These are phyloP conservation scores for Serendipita sp. DNA, from an alignment of 768 basidiomycete genomes.

Conservation along the genomic window DNA sequence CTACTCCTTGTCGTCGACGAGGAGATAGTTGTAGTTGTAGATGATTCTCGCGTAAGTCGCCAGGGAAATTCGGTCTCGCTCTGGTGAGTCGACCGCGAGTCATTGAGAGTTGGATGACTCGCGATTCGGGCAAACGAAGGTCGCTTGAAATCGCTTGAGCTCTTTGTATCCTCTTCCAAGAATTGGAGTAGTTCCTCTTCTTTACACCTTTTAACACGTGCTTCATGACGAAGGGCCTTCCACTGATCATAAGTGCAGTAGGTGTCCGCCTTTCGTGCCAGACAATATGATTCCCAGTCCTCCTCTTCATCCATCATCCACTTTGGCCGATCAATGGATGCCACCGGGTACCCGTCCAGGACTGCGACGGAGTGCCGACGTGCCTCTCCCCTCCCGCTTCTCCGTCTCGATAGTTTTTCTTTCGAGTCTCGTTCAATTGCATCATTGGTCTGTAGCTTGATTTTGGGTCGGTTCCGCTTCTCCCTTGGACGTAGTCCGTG, in stretches of 20 bases:
- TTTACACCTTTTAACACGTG: background rate
- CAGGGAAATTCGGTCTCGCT: background rate
- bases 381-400: background rate
- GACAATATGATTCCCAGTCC: slow-evolving; percentile 2
- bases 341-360: background rate
- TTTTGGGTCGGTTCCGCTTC: no score
- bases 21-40: background rate
- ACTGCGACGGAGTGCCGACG: background rate
- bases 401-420: background rate
- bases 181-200: background rate
- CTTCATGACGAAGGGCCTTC: background rate
- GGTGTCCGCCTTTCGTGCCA: background rate
- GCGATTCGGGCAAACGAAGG: background rate
- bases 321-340: background rate
- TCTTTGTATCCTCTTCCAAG: background rate
- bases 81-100: no score
- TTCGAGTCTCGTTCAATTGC: background rate
- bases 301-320: background rate
- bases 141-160: background rate
- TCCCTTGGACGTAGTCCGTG: no score
- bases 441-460: no score
- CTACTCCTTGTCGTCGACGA: slow-evolving; percentile 16
- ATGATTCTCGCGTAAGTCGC: background rate
- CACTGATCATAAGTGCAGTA: background rate
- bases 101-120: background rate